Percentiles rank a stretch among this genome's conserved stretches.
Conservation (phyloP, 768 basidiomycete species). For the Macrolepiota albuminosa region DNA sequence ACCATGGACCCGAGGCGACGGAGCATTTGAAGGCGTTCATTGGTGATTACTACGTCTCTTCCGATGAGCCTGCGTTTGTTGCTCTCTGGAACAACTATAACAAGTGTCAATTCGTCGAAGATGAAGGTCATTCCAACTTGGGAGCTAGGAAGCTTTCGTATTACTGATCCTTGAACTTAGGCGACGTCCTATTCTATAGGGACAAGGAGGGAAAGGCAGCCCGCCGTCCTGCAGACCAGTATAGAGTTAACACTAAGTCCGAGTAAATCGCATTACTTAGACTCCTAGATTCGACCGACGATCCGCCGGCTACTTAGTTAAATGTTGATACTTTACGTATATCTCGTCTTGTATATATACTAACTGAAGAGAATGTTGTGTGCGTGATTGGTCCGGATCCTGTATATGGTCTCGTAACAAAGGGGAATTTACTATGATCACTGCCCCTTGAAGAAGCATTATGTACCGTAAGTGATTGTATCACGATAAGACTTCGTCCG, state of each 20-base stretch:
- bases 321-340: neutral
- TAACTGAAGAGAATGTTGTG: neutral
- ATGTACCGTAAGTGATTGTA: no score
- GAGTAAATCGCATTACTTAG: conserved; percentile 1
- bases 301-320: neutral
- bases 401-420: no score
- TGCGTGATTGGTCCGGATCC: no score
- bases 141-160: neutral
- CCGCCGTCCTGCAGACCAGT: conserved; percentile 27
- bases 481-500: no score
- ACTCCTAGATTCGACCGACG: neutral
- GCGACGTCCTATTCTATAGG: conserved; percentile 42
- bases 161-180: conserved; percentile 13
- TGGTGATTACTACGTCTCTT: conserved; percentile 45
- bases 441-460: no score
- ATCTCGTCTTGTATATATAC: neutral
- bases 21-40: conserved; percentile 44
- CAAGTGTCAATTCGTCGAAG: conserved; percentile 54
- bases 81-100: conserved; percentile 56
- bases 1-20: conserved; percentile 51
- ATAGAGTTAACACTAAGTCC: conserved; percentile 9
- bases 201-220: conserved; percentile 35
- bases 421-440: no score
- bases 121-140: conserved; percentile 33
- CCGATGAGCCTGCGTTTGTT: conserved; percentile 34